Percentiles rank a stretch among this genome's conserved stretches.
These are phyloP conservation scores for Sinapis alba DNA, from an alignment of 441 rosid species.

Conservation along the genomic window DNA sequence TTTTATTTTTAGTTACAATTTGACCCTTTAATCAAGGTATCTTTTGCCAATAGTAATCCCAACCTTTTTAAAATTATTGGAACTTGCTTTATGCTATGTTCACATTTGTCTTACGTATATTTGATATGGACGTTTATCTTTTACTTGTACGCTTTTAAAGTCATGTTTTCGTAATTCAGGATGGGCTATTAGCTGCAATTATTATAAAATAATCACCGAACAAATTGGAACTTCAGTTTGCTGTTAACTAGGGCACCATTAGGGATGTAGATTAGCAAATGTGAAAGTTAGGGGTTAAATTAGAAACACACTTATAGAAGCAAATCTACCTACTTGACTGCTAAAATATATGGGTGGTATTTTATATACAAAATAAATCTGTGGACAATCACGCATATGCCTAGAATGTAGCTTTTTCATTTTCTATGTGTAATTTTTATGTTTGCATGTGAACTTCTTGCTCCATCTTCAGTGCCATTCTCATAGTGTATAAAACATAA, in stretches of 20 bases:
- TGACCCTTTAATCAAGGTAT: conserved; percentile 36
- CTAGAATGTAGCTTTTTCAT: conserved; percentile 34
- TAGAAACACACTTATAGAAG: not conserved
- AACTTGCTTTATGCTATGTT: conserved; percentile 7
- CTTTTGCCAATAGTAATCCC: conserved; percentile 16
- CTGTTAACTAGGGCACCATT: not conserved
- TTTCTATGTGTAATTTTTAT: conserved; percentile 7
- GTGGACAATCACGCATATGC: conserved; percentile 34
- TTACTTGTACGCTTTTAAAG: conserved; percentile 7
- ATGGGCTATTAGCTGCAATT: conserved; percentile 10
- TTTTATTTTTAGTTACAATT: conserved; percentile 4
- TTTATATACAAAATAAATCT: conserved; percentile 6
- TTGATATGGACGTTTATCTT: conserved; percentile 34
- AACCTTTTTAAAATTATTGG: not conserved
- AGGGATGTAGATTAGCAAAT: not conserved
- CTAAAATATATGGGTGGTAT: not conserved
- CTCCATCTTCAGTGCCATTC: conserved; percentile 39
- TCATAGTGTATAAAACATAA: conserved; percentile 19
- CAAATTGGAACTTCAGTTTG: not conserved
- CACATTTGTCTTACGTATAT: conserved; percentile 27
- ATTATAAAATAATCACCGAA: conserved; percentile 23
- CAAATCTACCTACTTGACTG: conserved; percentile 24
- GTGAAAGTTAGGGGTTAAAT: conserved; percentile 3
- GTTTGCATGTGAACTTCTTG: conserved; percentile 38
- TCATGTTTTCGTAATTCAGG: conserved; percentile 9